These are phyloP conservation scores for Tothia fuscella DNA, from an alignment of 2,329 filamentous ascomycete genomes.

Conservation along the genomic window DNA sequence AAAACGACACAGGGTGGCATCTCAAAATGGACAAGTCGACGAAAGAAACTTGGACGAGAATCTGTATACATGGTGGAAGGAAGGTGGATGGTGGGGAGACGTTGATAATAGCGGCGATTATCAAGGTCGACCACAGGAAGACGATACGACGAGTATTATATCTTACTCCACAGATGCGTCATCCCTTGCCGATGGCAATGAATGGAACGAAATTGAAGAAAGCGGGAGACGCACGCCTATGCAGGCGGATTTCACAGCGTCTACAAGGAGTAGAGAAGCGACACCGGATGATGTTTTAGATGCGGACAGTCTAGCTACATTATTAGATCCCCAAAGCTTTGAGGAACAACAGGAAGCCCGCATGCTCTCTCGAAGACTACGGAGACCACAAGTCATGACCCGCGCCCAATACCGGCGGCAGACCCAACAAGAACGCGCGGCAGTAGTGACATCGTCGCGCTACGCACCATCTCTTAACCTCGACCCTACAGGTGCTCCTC, in stretches of 20 bases:
- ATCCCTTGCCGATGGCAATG: slow-evolving; percentile 26
- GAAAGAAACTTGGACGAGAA: slow-evolving; percentile 46
- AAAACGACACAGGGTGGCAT: slow-evolving; percentile 33
- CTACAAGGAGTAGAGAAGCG: slow-evolving; percentile 32
- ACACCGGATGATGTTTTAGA: slow-evolving; percentile 52
- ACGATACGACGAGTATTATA: slow-evolving; percentile 72
- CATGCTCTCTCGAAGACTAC: slow-evolving; percentile 68
- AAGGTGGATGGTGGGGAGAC: slow-evolving; percentile 74
- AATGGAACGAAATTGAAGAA: slow-evolving; percentile 24
- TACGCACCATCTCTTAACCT: slow-evolving; percentile 23
- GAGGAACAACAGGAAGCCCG: slow-evolving; percentile 74
- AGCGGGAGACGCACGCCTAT: slow-evolving; percentile 61
- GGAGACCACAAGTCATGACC: slow-evolving; percentile 62
- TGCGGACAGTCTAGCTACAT: slow-evolving; percentile 57
- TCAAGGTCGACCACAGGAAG: slow-evolving; percentile 44
- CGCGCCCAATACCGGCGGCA: slow-evolving; percentile 62
- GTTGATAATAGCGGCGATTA: slow-evolving; percentile 75
- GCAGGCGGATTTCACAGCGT: slow-evolving; percentile 43
- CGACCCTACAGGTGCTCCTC: slow-evolving; percentile 20
- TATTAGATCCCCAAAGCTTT: slow-evolving; percentile 67
- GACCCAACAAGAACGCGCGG: slow-evolving; percentile 56
- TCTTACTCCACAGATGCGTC: slow-evolving; percentile 44
- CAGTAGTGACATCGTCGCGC: slow-evolving; percentile 44
- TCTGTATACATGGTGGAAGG: slow-evolving; percentile 75
- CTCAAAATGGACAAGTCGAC: neutral